Conservation (phyloP, 2,329 filamentous ascomycete species). For the Penicillium sp. region DNA sequence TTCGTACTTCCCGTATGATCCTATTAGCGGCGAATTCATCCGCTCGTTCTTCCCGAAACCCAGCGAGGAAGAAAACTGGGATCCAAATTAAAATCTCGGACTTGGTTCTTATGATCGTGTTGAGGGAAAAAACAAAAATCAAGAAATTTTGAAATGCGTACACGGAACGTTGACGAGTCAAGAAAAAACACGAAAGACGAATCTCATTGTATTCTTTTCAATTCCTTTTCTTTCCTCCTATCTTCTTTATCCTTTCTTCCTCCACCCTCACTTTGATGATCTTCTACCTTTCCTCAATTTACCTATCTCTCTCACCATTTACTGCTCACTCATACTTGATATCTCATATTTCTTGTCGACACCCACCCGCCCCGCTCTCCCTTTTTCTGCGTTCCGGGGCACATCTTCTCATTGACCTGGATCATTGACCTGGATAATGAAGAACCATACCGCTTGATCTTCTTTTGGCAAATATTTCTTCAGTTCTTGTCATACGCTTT, state of each 20-base stretch:
- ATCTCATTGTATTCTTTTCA: not conserved
- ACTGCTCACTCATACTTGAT: not conserved
- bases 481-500: not conserved
- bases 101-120: not conserved
- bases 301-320: not conserved
- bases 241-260: not conserved
- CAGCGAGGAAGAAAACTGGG: constrained; percentile 31
- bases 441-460: too few species aligned
- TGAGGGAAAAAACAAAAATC: not conserved
- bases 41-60: constrained; percentile 40
- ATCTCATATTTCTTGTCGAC: not conserved
- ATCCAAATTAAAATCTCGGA: constrained; percentile 11
- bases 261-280: not conserved
- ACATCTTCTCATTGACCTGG: not conserved
- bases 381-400: not conserved
- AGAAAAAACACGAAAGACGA: not conserved
- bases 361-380: not conserved
- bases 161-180: not conserved
- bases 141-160: not conserved
- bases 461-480: not conserved
- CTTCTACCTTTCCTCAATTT: not conserved
- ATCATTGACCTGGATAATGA: too few species aligned
- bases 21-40: constrained; percentile 42
- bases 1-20: constrained; percentile 42
- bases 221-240: not conserved